Percentiles rank a stretch among this genome's conserved stretches.
Conservation (phyloP, 1,284 basidiomycete genomes). For the Malassezia sympodialis region DNA sequence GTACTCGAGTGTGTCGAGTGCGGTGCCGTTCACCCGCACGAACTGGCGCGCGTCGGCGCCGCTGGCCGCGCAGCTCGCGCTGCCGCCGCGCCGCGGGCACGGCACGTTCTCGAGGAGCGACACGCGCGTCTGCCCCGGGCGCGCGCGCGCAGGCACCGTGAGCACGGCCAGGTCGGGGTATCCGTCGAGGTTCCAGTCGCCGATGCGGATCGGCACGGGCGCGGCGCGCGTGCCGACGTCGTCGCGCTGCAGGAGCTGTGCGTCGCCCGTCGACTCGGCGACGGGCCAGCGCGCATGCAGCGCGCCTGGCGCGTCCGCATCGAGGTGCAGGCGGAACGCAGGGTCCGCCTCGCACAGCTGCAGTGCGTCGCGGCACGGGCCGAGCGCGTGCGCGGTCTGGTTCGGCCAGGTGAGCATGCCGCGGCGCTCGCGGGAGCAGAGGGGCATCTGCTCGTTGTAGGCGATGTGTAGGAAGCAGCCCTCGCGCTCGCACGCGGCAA, state of each 20-base stretch:
- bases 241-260: constrained; percentile 60
- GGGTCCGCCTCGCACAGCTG: constrained; percentile 73
- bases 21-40: constrained; percentile 17
- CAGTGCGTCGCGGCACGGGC: constrained; percentile 56
- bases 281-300: constrained; percentile 1
- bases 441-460: constrained; percentile 79
- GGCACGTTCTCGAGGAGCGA: constrained; percentile 64
- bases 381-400: neutral
- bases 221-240: constrained; percentile 57
- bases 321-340: constrained; percentile 67
- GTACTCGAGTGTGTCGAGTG: constrained; percentile 63
- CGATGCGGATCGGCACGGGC: constrained; percentile 69
- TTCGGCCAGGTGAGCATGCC: constrained; percentile 21
- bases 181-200: constrained; percentile 87
- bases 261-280: constrained; percentile 5
- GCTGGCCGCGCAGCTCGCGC: constrained; percentile 13
- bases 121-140: constrained; percentile 53
- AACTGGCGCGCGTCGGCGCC: constrained; percentile 1
- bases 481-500: constrained; percentile 63
- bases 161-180: constrained; percentile 74
- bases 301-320: constrained; percentile 53
- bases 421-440: constrained; percentile 55
- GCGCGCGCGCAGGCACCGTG: constrained; percentile 53
- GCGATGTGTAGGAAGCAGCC: constrained; percentile 79
- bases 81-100: constrained; percentile 54